Conservation (phyloP, 2,329 filamentous ascomycete genomes). For the Neospermospora avenae region DNA sequence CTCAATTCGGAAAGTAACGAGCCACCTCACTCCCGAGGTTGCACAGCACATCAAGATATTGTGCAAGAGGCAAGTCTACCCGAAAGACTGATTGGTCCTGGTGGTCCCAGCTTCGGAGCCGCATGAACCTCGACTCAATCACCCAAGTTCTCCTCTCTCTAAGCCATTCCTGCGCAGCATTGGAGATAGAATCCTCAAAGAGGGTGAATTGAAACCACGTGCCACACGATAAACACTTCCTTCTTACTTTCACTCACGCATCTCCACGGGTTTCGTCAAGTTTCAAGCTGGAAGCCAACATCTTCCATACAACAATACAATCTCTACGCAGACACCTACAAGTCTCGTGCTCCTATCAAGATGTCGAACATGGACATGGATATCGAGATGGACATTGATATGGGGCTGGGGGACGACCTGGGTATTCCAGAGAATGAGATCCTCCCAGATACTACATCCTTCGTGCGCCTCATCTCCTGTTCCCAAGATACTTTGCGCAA, state of each 20-base stretch:
- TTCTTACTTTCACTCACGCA: neutral
- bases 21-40: rapidly evolving
- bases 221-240: neutral
- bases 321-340: neutral
- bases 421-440: slow-evolving; percentile 24
- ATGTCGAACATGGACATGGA: slow-evolving; percentile 53
- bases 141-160: neutral
- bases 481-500: neutral
- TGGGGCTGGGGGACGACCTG: slow-evolving; percentile 46
- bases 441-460: slow-evolving; percentile 12
- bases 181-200: neutral
- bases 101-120: neutral
- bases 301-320: neutral
- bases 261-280: neutral
- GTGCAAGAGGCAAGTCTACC: no score
- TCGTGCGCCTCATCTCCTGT: neutral
- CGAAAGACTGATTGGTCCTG: neutral
- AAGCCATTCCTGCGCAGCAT: neutral
- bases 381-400: slow-evolving; percentile 72
- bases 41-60: no score
- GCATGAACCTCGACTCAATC: neutral
- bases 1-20: no score
- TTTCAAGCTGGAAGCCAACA: neutral
- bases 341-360: neutral
- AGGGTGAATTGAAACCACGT: neutral